phyloP scores from a whole-genome alignment of 1,284 basidiomycete species.

The Cryptococcus sp. region DNA sequence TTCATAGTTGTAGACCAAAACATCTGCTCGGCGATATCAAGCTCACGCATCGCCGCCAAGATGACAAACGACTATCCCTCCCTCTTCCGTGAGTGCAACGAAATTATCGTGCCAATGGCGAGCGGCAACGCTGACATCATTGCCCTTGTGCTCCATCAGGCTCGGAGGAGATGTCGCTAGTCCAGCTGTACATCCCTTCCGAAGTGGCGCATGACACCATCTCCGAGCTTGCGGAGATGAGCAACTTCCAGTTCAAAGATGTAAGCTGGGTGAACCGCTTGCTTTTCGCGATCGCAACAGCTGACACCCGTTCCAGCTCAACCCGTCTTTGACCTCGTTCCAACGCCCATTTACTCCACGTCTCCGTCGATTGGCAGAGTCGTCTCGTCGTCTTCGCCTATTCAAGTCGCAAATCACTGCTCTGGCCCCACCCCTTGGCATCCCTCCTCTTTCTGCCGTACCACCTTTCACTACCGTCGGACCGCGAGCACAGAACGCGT shows the following conservation, averaged over 20 bases:
- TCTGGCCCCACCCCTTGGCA: slow-evolving; percentile 67
- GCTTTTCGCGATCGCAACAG: neutral
- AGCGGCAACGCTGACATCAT: slow-evolving; percentile 11
- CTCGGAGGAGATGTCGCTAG: slow-evolving; percentile 95
- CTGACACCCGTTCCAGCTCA: slow-evolving; percentile 64
- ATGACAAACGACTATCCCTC: slow-evolving; percentile 64
- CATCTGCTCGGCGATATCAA: slow-evolving; percentile 11
- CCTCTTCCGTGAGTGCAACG: slow-evolving; percentile 69
- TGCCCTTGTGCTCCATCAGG: slow-evolving; percentile 56
- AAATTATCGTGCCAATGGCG: neutral
- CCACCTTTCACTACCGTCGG: slow-evolving; percentile 81
- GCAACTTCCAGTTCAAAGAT: slow-evolving; percentile 97
- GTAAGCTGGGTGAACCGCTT: slow-evolving; percentile 57
- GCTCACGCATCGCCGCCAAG: slow-evolving; percentile 8
- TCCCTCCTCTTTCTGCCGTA: slow-evolving; percentile 78
- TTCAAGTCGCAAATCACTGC: slow-evolving; percentile 84
- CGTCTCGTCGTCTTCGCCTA: slow-evolving; percentile 90
- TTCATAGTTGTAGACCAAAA: neutral
- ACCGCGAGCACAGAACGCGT: slow-evolving; percentile 85
- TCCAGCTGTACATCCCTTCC: slow-evolving; percentile 96
- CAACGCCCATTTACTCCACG: slow-evolving; percentile 97
- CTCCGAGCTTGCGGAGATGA: slow-evolving; percentile 90
- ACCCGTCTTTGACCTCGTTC: slow-evolving; percentile 93
- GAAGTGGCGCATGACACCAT: slow-evolving; percentile 98
- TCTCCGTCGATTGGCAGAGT: slow-evolving; percentile 92